Evolutionary conservation across 148 eudicot genomes (phyloP), one percentile per base, ranked within the genome.

Genomic region (Polygonum aviculare): DNA sequence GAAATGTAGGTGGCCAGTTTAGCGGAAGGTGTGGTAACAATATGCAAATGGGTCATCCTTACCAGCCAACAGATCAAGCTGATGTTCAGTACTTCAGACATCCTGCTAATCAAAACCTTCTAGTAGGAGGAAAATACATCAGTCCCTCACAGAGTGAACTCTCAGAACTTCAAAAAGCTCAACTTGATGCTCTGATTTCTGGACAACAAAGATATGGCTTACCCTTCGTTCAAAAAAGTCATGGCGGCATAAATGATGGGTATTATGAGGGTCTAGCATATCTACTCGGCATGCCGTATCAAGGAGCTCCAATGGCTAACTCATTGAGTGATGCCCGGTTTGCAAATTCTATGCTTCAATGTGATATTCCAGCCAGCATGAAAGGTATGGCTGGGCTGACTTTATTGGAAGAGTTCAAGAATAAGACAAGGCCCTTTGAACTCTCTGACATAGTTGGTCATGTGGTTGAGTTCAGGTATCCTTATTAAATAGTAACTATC

Each of bases 381-480:
- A 86, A 86, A 55, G 81, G 79, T 72, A 86, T 62, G 19, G 57
- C 79, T 81, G 78, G 73, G 10, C 67, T 82, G 67, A 76, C 89
- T 44, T 59, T 83, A 72, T 76, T 90, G 63, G 93, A 88, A 36
- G 81, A 80, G 80, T 78, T 86, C 72, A 90, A 88, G 83, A 88
- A 81, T 81, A 90, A 84, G 77, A 69, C 79, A 70, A 86, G 39
- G 65, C 72, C 84, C 67, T 79, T 86, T 63, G 91, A 90, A 73
- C 88, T 90, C 63, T 78, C 83, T 0, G 91, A 86, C 69, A 72
- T 86, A 79, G 82, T 88, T 62, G 80, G 77, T 63, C 86, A 90
- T 76, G 87, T 88, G 44, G 78, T 86, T 81, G 89, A 88, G 69
- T 88, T 90, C 79, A 84, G 93, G 93, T 88, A 76, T 11, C 72